Base-by-base conservation (phyloP, 1,284 basidiomycete species). In the Ceraceosorus bombacis region DNA sequence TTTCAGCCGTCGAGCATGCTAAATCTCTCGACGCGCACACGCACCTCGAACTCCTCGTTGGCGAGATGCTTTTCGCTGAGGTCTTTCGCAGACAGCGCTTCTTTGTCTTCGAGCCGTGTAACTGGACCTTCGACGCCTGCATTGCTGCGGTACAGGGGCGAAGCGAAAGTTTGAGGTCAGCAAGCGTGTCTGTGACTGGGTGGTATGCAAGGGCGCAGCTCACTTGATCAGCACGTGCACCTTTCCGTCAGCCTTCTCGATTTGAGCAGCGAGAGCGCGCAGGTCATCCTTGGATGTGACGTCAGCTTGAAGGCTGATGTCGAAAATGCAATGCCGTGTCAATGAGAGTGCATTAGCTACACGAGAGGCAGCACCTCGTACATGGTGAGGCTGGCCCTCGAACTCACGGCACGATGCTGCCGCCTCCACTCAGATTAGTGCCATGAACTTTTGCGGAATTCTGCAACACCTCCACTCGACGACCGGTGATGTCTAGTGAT, bases 151-250 rank as follows among this genome's bases (percentile, higher is more conserved):
- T 50, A 53, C 15, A 50, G 15, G n/a, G 36, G 2, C 36, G 51
- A 53, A 2, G 2, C 10, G 37, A 54, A 17, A 3, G 53, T 51
- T 9, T 55, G 8, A 27, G 17, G 10, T 51, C 27, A 27, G 27
- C 27, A 27, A 27, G 27, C 27, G 39, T 17, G 10, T 55, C 1
- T 4, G 3, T 9, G 10, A 54, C 53, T 51, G 38, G 3, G 40
- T 39, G 41, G 48, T 17, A 54, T 9, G 15, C 53, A 9, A 41
- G 27, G 27, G 13, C 10, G 9, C 40, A 27, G 27, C 61, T 53
- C 50, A 62, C 61, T 74, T 74, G 52, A 74, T 57, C 13, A 74
- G 60, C 17, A 74, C 63, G 63, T 74, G 63, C 9, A 73, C 54
- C 38, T 55, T 54, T 0, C 62, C 67, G 1, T 63, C 58, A 3